phyloP scores from a whole-genome alignment of 306 rosid species.

The Prunus persica region DNA sequence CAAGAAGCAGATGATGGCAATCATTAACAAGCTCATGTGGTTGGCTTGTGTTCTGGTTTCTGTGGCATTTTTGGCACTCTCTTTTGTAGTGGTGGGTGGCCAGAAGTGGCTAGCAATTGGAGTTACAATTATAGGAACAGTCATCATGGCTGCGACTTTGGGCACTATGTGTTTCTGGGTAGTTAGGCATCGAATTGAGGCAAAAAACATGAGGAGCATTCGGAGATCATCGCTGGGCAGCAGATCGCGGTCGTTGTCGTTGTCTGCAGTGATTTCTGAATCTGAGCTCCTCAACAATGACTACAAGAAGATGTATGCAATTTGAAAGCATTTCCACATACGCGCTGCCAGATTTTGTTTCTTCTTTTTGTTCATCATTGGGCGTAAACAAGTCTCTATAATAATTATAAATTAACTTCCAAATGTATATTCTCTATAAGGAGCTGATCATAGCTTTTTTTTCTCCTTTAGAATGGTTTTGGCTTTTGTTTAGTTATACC shows the following conservation, averaged over 20 bases:
- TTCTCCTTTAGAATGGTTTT: background rate
- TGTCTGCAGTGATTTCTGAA: constrained; percentile 64
- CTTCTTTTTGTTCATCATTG: background rate
- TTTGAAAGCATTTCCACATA: constrained; percentile 26
- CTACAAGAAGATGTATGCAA: constrained; percentile 88
- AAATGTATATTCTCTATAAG: background rate
- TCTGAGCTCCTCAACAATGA: constrained; percentile 76
- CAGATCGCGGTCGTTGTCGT: constrained; percentile 58
- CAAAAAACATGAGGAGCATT: constrained; percentile 59
- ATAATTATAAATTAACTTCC: background rate
- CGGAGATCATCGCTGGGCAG: constrained; percentile 67
- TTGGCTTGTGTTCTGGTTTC: constrained; percentile 82
- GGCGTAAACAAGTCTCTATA: background rate
- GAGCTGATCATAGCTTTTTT: constrained; percentile 5
- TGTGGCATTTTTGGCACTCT: constrained; percentile 79
- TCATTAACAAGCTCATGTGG: constrained; percentile 99
- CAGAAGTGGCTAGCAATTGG: constrained; percentile 81
- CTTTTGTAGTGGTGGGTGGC: constrained; percentile 85
- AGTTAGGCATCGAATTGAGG: constrained; percentile 76
- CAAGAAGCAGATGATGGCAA: constrained; percentile 97
- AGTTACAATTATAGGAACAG: constrained; percentile 78
- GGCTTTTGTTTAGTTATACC: background rate
- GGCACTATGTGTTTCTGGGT: constrained; percentile 96
- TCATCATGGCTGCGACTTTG: constrained; percentile 85
- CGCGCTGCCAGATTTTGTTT: background rate